Base-by-base conservation (phyloP, 371 early-diverging fungal species). In the Mucor ambiguus region DNA sequence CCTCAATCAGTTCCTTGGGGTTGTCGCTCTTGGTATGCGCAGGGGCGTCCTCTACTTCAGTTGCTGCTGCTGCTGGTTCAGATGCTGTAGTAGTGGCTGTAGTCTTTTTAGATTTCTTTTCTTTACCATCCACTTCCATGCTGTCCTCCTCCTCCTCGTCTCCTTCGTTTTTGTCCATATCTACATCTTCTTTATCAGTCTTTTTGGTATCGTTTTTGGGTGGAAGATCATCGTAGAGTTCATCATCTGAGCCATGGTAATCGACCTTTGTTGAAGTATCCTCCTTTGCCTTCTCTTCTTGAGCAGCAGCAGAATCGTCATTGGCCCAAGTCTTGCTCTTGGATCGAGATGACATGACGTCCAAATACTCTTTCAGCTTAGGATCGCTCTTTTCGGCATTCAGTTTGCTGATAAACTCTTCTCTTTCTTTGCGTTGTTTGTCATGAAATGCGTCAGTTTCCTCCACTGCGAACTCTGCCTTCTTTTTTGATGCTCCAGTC, bases 321-420 rank as follows among this genome's bases (percentile, higher is more conserved):
- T 98, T 97, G 5, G 92, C 90, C 98, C 98, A 98, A 1, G 95
- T 94, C 67, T 90, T 87, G 63, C 88, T 83, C 61, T 86, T 86
- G 0, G 92, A 84, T 43, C 96, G 86, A 37, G 91, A 80, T 1
- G 70, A 54, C 96, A 96, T 95, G 32, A 95, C 94, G 69, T 94
- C 90, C 74, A 97, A 73, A 76, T 91, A 98, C 75, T 97, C 97
- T 49, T 87, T 82, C 61, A 98, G 83, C 68, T 93, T 90, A 14
- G 91, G 89, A 73, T 95, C 93, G 2, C 71, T 76, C 20, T 89
- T 79, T 64, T 85, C 83, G 29, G 87, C 90, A 55, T 85, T 87
- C 22, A 93, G 77, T 28, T 82, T 73, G 18, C 79, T 67, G 56
- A 90, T 70, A 66, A 85, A 83, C 7, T 82, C 75, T 70, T 85